These are phyloP conservation scores for Cucurbita maxima DNA, from an alignment of 306 rosid species.

Conservation along the genomic window DNA sequence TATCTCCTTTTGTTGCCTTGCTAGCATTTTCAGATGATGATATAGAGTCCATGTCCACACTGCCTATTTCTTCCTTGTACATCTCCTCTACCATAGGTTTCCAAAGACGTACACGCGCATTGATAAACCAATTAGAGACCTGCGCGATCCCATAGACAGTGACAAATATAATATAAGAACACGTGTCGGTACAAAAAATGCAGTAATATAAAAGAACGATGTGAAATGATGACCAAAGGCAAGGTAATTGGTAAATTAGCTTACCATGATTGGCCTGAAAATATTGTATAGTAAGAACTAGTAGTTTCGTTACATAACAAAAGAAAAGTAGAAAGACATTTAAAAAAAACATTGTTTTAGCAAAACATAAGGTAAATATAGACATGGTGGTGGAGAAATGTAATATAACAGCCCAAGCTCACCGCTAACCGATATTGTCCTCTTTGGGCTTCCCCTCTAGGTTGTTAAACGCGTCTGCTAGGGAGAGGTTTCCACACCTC, in stretches of 20 bases:
- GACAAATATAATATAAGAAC: background rate
- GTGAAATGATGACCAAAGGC: background rate
- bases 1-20: constrained; percentile 34
- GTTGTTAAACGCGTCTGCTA: too few species aligned
- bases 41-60: constrained; percentile 45
- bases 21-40: constrained; percentile 50
- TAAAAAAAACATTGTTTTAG: too few species aligned
- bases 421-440: too few species aligned
- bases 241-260: background rate
- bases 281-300: too few species aligned
- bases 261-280: too few species aligned
- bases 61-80: constrained; percentile 68
- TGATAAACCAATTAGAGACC: constrained; percentile 90
- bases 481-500: too few species aligned
- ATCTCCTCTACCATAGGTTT: constrained; percentile 87
- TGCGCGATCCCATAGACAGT: constrained; percentile 11
- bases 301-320: background rate
- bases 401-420: too few species aligned
- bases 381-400: too few species aligned
- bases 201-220: background rate
- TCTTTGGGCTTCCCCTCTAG: too few species aligned
- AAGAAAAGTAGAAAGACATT: background rate
- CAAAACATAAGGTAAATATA: too few species aligned
- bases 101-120: constrained; percentile 82
- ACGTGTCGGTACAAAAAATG: background rate